phyloP scores from a whole-genome alignment of 805 yeast genomes.

The Metschnikowia matae region DNA sequence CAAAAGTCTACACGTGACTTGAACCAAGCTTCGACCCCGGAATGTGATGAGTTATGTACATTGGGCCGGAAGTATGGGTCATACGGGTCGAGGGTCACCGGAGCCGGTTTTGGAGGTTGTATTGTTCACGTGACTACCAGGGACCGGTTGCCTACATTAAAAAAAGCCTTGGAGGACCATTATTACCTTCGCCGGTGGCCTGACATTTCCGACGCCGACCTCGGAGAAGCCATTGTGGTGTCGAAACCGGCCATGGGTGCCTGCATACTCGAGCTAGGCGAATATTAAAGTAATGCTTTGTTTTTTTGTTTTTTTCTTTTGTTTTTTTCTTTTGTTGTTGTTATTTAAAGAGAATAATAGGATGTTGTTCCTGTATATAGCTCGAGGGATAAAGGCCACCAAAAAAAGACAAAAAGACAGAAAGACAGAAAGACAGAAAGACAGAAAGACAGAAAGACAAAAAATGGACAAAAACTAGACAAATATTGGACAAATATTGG shows the following conservation, averaged over 20 bases:
- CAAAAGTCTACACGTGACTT: conserved; percentile 48
- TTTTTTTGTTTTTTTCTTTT: too few relatives aligned
- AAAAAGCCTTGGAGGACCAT: conserved; percentile 42
- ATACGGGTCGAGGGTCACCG: conserved; percentile 67
- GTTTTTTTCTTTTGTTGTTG: too few relatives aligned
- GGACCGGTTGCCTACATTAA: conserved; percentile 35
- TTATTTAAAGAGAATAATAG: too few relatives aligned
- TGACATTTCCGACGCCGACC: conserved; percentile 39
- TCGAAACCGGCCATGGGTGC: conserved; percentile 57
- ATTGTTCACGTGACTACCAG: conserved; percentile 58
- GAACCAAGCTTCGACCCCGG: conserved; percentile 50
- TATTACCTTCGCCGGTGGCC: conserved; percentile 52
- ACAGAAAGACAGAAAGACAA: too few relatives aligned
- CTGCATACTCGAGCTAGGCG: conserved; percentile 18
- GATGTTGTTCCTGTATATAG: background rate
- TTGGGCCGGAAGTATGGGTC: conserved; percentile 57
- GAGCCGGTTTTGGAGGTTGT: conserved; percentile 79
- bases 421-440: too few relatives aligned
- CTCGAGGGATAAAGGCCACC: too few relatives aligned
- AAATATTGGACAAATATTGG: too few relatives aligned
- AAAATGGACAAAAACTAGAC: too few relatives aligned
- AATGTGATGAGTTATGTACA: conserved; percentile 48
- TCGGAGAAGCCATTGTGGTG: conserved; percentile 50
- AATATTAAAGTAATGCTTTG: too few relatives aligned
- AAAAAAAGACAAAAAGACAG: too few relatives aligned